Evolutionary conservation across 2,329 filamentous ascomycete species (phyloP).

Genomic region (Xylariaceae sp.): DNA sequence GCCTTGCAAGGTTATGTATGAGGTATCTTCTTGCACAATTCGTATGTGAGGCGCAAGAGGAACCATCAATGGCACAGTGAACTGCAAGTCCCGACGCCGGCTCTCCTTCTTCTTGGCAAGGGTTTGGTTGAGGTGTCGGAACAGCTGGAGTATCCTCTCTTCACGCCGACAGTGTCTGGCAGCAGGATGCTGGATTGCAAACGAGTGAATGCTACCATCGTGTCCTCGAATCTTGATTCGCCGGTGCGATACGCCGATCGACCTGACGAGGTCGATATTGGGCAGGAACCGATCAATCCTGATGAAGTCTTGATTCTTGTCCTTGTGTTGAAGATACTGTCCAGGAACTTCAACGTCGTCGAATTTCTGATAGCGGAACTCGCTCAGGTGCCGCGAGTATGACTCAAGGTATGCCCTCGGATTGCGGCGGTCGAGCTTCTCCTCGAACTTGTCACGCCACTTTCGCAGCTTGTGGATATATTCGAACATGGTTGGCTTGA

Average conservation of each 20-base stretch:
- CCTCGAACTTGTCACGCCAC: conserved; percentile 97
- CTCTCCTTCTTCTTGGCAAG: conserved; percentile 91
- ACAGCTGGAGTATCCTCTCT: conserved; percentile 90
- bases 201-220: conserved; percentile 93
- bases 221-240: conserved; percentile 94
- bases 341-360: conserved; percentile 97
- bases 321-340: conserved; percentile 93
- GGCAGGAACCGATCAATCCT: conserved; percentile 95
- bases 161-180: conserved; percentile 87
- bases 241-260: conserved; percentile 84
- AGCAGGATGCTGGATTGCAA: conserved; percentile 92
- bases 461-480: conserved; percentile 95
- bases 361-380: conserved; percentile 96
- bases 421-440: conserved; percentile 83
- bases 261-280: conserved; percentile 85
- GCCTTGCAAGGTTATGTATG: conserved; percentile 88
- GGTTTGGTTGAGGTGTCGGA: conserved; percentile 93
- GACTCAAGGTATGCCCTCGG: conserved; percentile 69
- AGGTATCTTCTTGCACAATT: conserved; percentile 90
- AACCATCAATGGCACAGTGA: conserved; percentile 92
- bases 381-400: conserved; percentile 85
- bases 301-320: conserved; percentile 98
- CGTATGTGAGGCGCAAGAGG: conserved; percentile 91
- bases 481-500: conserved; percentile 95
- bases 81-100: conserved; percentile 85